A percentile compares a stretch with the other conserved stretches of the same genome.
phyloP scores from a whole-genome alignment of 257 asterid genomes.

The Solanum sejunctum region DNA sequence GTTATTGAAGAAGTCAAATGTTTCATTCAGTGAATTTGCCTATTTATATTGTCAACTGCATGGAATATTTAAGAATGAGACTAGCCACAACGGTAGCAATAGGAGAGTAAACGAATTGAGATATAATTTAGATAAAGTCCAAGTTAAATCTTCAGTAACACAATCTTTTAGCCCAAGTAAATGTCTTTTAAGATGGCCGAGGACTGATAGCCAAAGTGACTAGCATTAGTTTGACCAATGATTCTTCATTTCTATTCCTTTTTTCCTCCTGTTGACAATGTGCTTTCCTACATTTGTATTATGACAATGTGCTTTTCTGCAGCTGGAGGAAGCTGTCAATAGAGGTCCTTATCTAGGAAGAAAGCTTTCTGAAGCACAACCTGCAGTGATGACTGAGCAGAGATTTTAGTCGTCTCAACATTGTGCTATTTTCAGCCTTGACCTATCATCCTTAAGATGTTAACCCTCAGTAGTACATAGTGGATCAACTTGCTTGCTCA shows the following conservation, averaged over 20 bases:
- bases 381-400: slow-evolving; percentile 66
- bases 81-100: not conserved
- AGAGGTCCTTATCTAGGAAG: slow-evolving; percentile 74
- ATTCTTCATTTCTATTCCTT: not conserved
- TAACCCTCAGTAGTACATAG: not conserved
- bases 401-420: slow-evolving; percentile 32
- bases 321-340: slow-evolving; percentile 76
- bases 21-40: not conserved
- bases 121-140: not conserved
- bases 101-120: not conserved
- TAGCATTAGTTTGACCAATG: not conserved
- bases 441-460: not conserved
- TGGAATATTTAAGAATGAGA: not conserved
- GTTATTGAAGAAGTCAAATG: not conserved
- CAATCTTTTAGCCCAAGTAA: not conserved
- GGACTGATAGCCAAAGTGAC: not conserved
- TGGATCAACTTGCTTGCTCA: not conserved
- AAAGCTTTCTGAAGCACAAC: slow-evolving; percentile 67
- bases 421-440: not conserved
- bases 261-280: not conserved
- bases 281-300: not conserved
- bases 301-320: not conserved
- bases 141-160: not conserved
- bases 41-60: not conserved
- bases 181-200: not conserved